phyloP scores from a whole-genome alignment of 352 stramenopile species.

The Bremia lactucae region DNA sequence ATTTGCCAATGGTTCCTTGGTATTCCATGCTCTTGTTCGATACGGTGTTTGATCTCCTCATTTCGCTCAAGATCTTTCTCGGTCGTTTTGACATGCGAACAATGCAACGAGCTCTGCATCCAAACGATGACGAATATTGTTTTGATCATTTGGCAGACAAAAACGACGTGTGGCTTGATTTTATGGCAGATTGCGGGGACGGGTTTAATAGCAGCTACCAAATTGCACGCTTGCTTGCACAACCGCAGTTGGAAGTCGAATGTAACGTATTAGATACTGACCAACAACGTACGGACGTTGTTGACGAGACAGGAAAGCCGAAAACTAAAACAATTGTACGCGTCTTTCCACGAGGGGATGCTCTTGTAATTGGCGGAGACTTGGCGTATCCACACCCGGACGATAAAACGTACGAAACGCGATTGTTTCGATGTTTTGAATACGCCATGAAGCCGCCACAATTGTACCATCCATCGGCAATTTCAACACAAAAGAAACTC shows the following conservation, averaged over 20 bases:
- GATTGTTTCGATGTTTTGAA: conserved; percentile 88
- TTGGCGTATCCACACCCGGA: conserved; percentile 88
- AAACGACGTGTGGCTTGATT: conserved; percentile 89
- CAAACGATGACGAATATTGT: conserved; percentile 57
- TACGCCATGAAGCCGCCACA: conserved; percentile 88
- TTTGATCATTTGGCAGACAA: conserved; percentile 74
- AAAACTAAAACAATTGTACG: conserved; percentile 33
- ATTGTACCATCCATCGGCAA: conserved; percentile 78
- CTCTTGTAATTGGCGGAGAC: conserved; percentile 87
- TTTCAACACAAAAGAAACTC: conserved; percentile 77
- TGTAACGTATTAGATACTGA: conserved; percentile 26
- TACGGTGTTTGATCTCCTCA: conserved; percentile 86
- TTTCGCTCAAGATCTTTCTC: conserved; percentile 90
- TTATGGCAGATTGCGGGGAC: conserved; percentile 89
- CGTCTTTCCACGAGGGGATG: conserved; percentile 74
- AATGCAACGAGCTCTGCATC: conserved; percentile 83
- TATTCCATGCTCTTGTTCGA: conserved; percentile 90
- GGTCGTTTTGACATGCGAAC: conserved; percentile 84
- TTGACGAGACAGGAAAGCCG: conserved; percentile 14
- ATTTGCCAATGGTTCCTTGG: conserved; percentile 89
- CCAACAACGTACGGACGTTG: neutral
- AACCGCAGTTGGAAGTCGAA: conserved; percentile 77
- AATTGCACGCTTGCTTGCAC: conserved; percentile 84
- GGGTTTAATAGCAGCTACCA: conserved; percentile 92
- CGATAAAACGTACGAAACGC: conserved; percentile 80